Base-by-base conservation (phyloP, 2,329 filamentous ascomycete genomes). In the Cytospora piceicola region DNA sequence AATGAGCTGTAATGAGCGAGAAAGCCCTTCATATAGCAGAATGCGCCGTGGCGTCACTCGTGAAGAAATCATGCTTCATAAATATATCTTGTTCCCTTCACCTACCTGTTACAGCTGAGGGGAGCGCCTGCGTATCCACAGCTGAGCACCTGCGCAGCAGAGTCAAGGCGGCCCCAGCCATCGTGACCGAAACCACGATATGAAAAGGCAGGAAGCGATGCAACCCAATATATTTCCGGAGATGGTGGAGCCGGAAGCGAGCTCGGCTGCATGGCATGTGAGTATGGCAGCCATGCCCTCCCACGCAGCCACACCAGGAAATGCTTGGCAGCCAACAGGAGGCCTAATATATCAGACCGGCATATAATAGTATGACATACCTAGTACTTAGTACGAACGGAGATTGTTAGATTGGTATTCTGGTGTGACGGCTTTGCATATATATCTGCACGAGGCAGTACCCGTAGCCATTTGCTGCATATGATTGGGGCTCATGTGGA, bases 111-210 rank as follows among this genome's bases (percentile, higher is more conserved):
- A 15, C 61, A 63, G 61, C 53, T 63, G 61, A 63, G 61, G 39
- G 29, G 14, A 34, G 29, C 42, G 39, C 53, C 53, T 63, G 61
- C 39, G 57, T 36, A 30, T 39, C 46, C 29, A 17, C 42, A 52
- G n/a, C 11, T 6, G 39, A 29, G 46, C 65, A 60, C 57, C 54
- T 39, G 64, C 61, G 4, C 52, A 55, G n/a, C n/a, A 42, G 49
- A 8, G 54, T 58, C 60, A 34, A 39, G 54, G 27, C 30, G 32
- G 24, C 32, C 20, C 20, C 7, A 22, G 22, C 54, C 64, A 65
- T 63, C 54, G 64, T 58, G 58, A 65, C 64, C 46, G 32, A 57
- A 22, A 39, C 24, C 30, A n/a, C 46, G 30, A 54, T 65, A 57
- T 42, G 63, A 20, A 20, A 32, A 27, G 24, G 15, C 12, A 32